These are phyloP conservation scores for Sorghum bicolor DNA, from an alignment of 176 grass and related monocot species.

Conservation along the genomic window DNA sequence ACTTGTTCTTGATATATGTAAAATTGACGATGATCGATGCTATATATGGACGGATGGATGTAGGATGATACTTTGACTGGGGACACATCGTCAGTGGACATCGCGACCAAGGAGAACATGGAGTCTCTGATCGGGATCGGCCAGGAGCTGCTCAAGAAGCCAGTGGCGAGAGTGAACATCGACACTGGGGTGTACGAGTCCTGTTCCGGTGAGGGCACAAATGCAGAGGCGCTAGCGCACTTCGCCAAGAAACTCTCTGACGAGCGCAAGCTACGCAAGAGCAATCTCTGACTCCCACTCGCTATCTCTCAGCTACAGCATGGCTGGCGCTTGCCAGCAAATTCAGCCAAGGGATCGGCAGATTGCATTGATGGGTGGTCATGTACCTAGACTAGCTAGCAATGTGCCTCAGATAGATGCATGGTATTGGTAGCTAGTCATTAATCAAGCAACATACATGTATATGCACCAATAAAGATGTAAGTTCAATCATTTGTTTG, in stretches of 20 bases:
- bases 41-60: neutral
- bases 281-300: neutral
- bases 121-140: neutral
- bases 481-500: neutral
- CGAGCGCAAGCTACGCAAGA: neutral
- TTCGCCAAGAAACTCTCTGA: neutral
- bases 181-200: neutral
- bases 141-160: neutral
- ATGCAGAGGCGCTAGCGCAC: neutral
- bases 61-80: neutral
- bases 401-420: neutral
- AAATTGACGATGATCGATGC: neutral
- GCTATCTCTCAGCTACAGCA: too few relatives aligned
- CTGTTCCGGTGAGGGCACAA: neutral
- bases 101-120: neutral
- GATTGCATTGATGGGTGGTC: neutral
- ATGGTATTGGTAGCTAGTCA: neutral
- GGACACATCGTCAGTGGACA: neutral
- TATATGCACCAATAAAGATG: neutral
- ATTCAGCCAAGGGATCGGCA: too few relatives aligned
- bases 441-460: neutral
- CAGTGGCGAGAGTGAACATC: neutral
- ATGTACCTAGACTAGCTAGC: neutral
- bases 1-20: neutral
- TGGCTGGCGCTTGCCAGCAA: too few relatives aligned